Conservation (phyloP, 148 eudicot genomes). For the Rhododendron simsii region DNA sequence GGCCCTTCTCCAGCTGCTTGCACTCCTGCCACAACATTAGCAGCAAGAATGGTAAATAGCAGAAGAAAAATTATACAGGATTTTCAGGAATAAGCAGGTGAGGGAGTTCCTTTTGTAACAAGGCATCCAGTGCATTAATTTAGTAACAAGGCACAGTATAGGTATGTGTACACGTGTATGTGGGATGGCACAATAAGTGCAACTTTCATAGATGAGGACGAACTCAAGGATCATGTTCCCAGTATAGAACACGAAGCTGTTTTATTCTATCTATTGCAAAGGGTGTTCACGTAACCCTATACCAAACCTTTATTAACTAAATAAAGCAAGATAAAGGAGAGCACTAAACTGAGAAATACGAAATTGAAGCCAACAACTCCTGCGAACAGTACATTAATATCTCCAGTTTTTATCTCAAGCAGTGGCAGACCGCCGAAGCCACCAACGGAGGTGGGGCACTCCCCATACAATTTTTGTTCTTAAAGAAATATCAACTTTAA, state of each 20-base stretch:
- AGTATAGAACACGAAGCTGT: not conserved
- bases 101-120: not conserved
- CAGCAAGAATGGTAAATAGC: not conserved
- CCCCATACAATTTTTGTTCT: not conserved
- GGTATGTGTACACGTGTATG: not conserved
- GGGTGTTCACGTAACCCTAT: not conserved
- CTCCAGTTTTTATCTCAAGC: not conserved
- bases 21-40: conserved; percentile 38
- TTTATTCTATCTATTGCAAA: not conserved
- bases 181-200: not conserved
- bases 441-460: not conserved
- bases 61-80: not conserved
- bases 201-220: not conserved
- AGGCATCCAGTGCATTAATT: not conserved
- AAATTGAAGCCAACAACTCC: not conserved
- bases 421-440: not conserved
- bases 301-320: not conserved
- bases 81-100: not conserved
- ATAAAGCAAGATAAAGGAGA: not conserved
- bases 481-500: not conserved
- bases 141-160: not conserved
- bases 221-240: not conserved
- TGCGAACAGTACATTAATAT: not conserved
- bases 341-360: not conserved
- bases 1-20: conserved; percentile 64